phyloP scores from a whole-genome alignment of 768 basidiomycete genomes.

The Coprinellus micaceus region DNA sequence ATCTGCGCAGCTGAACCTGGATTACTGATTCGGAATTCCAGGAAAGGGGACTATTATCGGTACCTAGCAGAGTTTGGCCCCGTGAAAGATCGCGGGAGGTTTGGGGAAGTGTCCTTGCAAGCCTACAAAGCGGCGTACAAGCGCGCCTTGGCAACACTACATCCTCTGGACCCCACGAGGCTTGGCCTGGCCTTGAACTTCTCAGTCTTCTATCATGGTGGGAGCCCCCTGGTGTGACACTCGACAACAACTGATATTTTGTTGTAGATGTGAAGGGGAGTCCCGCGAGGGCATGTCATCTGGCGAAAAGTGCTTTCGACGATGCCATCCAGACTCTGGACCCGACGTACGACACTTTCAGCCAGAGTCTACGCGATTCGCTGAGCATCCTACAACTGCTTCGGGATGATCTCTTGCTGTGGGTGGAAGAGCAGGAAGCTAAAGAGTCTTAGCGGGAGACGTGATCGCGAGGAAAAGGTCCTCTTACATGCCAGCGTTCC shows the following conservation, averaged over 20 bases:
- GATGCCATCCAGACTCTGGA: constrained; percentile 74
- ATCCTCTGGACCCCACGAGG: constrained; percentile 79
- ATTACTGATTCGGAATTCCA: constrained; percentile 10
- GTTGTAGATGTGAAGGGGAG: constrained; percentile 68
- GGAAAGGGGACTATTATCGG: constrained; percentile 80
- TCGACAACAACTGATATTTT: neutral
- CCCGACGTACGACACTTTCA: constrained; percentile 31
- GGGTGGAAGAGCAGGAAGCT: constrained; percentile 72
- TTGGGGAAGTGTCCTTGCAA: constrained; percentile 73
- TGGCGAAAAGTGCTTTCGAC: constrained; percentile 91
- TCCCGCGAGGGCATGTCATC: constrained; percentile 81
- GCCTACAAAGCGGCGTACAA: constrained; percentile 85
- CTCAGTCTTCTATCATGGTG: constrained; percentile 84
- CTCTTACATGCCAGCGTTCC: neutral
- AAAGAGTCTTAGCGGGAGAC: constrained; percentile 16
- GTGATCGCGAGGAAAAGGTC: neutral
- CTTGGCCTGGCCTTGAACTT: constrained; percentile 89
- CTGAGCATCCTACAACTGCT: constrained; percentile 81
- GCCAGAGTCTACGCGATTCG: constrained; percentile 60
- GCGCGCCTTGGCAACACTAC: constrained; percentile 72
- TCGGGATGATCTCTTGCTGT: constrained; percentile 81
- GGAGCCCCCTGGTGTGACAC: neutral
- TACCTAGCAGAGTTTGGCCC: constrained; percentile 86
- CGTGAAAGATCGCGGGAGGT: constrained; percentile 61
- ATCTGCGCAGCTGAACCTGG: neutral